Evolutionary conservation across 2,329 filamentous ascomycete genomes (phyloP), one percentile per base, ranked within the genome.

Genomic region (Dryadomyces quercus-mongolicae): DNA sequence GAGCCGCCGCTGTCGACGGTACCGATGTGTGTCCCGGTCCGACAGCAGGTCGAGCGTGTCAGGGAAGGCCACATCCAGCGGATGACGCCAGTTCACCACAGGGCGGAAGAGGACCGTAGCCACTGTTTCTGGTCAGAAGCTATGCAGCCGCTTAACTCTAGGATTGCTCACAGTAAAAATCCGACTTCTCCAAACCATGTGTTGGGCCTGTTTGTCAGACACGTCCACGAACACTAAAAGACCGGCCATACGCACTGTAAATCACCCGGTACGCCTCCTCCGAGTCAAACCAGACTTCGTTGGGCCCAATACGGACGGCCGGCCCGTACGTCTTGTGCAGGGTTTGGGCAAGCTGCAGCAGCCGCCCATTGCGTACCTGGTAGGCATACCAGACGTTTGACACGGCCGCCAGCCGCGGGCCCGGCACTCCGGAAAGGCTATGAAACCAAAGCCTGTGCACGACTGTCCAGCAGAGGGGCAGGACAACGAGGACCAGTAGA

Each of bases 231-330:
- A 13, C 9, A 8, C 8, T 31, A 4, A 31, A 31, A 31, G 6
- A n/a, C n/a, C n/a, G n/a, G 31, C 12, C 21, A 9, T 5, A 21
- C 70, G 18, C 57, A 75, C 74, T 65, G 61, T 78, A 79, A 8
- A 77, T 74, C 1, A 65, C 59, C 54, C 69, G 69, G 56, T 73
- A 76, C 0, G 71, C 76, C 49, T 76, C 73, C 21, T 62, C 67
- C 2, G 70, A 74, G 55, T 73, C 65, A 31, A 78, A 73, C 72
- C 76, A 79, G 6, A 80, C 68, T 60, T 80, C 76, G 38, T 77
- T 70, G 0, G 77, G 77, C 0, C 74, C 74, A 8, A 80, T 70
- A 0, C 77, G 69, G n/a, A 81, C 77, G 2, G 70, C 65, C 0
- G 73, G 69, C 0, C 77, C 77, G 56, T 79, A 78, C 12, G 55